phyloP scores from a whole-genome alignment of 306 rosid genomes.

The Chamaecrista fasciculata region DNA sequence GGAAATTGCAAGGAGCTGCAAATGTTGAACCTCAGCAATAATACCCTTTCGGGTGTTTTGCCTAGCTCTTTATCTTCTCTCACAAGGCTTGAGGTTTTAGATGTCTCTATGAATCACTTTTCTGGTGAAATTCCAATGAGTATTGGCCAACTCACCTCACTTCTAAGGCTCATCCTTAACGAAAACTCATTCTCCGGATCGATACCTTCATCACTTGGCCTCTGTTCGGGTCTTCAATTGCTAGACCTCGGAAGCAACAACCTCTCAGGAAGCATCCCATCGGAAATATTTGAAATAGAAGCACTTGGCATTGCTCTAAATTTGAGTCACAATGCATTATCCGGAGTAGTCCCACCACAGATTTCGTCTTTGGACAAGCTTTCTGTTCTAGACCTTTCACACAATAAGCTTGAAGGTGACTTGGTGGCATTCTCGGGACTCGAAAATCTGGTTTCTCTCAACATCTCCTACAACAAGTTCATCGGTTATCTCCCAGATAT shows the following conservation, averaged over 20 bases:
- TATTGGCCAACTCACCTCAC: slow-evolving; percentile 59
- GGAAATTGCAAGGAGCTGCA: slow-evolving; percentile 69
- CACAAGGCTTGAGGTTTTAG: slow-evolving; percentile 64
- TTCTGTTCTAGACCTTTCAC: slow-evolving; percentile 71
- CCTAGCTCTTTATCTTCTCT: slow-evolving; percentile 61
- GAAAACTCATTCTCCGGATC: slow-evolving; percentile 57
- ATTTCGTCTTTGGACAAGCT: slow-evolving; percentile 63
- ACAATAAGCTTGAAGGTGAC: slow-evolving; percentile 72
- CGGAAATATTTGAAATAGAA: slow-evolving; percentile 55
- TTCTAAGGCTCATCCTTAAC: slow-evolving; percentile 58
- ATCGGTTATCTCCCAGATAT: slow-evolving; percentile 70
- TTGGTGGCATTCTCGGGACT: slow-evolving; percentile 57
- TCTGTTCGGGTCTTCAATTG: slow-evolving; percentile 66
- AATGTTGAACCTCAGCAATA: slow-evolving; percentile 79
- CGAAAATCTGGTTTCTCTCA: slow-evolving; percentile 73
- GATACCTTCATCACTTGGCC: slow-evolving; percentile 64
- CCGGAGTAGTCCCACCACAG: slow-evolving; percentile 64
- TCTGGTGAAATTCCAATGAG: slow-evolving; percentile 54
- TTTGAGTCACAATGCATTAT: slow-evolving; percentile 65
- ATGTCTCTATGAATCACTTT: slow-evolving; percentile 61
- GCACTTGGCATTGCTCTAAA: slow-evolving; percentile 79
- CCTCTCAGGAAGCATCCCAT: slow-evolving; percentile 65
- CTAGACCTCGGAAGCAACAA: slow-evolving; percentile 75
- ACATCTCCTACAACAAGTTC: slow-evolving; percentile 79
- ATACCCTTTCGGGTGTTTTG: slow-evolving; percentile 64